A percentile compares a stretch with the other conserved stretches of the same genome.
Evolutionary conservation across 345 rosid genomes (phyloP).

Genomic region (Cardiospermum halicacabum): DNA sequence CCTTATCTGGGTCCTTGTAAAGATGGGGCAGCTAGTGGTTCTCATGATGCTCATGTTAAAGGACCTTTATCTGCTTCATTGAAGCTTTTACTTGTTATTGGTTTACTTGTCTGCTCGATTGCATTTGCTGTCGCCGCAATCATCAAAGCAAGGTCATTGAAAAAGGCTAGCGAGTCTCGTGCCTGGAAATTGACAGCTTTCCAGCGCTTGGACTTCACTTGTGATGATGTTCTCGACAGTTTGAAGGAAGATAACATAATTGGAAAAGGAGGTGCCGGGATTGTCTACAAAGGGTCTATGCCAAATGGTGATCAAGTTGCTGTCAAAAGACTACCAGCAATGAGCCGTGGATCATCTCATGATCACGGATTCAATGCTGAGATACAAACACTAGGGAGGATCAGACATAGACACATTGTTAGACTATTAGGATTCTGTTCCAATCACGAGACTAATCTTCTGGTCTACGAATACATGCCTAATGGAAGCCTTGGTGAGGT

Average conservation of each 20-base stretch:
- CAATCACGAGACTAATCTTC: slow-evolving; percentile 83
- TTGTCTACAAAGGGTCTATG: slow-evolving; percentile 77
- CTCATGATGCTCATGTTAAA: slow-evolving; percentile 48
- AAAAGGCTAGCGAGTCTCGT: slow-evolving; percentile 74
- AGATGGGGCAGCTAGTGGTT: slow-evolving; percentile 46
- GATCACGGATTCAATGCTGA: slow-evolving; percentile 97
- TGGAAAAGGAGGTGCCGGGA: slow-evolving; percentile 95
- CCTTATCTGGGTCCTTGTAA: slow-evolving; percentile 83
- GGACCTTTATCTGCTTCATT: slow-evolving; percentile 70
- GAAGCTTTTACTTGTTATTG: slow-evolving; percentile 77
- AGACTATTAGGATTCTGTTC: slow-evolving; percentile 83
- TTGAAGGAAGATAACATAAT: slow-evolving; percentile 89
- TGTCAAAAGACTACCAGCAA: slow-evolving; percentile 70
- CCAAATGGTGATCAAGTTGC: slow-evolving; percentile 78
- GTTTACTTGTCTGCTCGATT: slow-evolving; percentile 76
- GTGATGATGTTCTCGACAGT: slow-evolving; percentile 75
- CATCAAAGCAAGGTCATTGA: slow-evolving; percentile 72
- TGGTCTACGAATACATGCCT: slow-evolving; percentile 87
- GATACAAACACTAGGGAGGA: slow-evolving; percentile 88
- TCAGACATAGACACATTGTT: slow-evolving; percentile 82
- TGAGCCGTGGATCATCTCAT: slow-evolving; percentile 87
- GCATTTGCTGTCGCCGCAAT: slow-evolving; percentile 81
- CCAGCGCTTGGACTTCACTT: slow-evolving; percentile 83
- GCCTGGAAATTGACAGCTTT: slow-evolving; percentile 96
- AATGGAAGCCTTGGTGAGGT: slow-evolving; percentile 91